Evolutionary conservation across 2,329 filamentous ascomycete species (phyloP).

Genomic region (Venturia pyrina): DNA sequence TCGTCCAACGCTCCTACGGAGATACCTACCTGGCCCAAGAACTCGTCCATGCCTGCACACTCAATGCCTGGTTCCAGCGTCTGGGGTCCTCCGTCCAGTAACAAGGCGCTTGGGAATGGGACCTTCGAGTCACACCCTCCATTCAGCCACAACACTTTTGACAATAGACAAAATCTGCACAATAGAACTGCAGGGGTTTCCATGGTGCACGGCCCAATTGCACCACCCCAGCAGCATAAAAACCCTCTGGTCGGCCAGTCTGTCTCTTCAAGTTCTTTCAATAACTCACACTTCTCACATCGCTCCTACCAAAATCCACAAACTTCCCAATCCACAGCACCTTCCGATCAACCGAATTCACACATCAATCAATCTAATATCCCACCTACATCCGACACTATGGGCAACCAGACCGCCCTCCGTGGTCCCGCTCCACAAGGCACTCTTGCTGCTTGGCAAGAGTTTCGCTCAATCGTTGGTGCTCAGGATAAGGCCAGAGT

Average conservation of each 20-base stretch:
- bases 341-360: neutral
- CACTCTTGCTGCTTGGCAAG: neutral
- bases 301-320: neutral
- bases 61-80: conserved; percentile 9
- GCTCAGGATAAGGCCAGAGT: neutral
- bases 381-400: neutral
- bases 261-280: neutral
- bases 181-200: neutral
- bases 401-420: neutral
- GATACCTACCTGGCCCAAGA: conserved; percentile 9
- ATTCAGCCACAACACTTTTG: conserved; percentile 8
- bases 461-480: neutral
- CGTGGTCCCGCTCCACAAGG: neutral
- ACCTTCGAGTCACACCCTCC: conserved; percentile 11
- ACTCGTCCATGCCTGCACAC: conserved; percentile 1
- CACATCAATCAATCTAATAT: neutral
- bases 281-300: neutral
- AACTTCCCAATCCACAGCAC: neutral
- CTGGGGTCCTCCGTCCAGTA: conserved; percentile 12
- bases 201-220: conserved; percentile 9
- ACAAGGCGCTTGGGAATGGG: conserved; percentile 12
- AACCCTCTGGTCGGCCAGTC: neutral
- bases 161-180: conserved; percentile 3
- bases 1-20: conserved; percentile 2
- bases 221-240: conserved; percentile 1